Percentiles rank a stretch among this genome's conserved stretches.
These are phyloP conservation scores for Excoecaria agallocha DNA, from an alignment of 345 rosid species.

Conservation along the genomic window DNA sequence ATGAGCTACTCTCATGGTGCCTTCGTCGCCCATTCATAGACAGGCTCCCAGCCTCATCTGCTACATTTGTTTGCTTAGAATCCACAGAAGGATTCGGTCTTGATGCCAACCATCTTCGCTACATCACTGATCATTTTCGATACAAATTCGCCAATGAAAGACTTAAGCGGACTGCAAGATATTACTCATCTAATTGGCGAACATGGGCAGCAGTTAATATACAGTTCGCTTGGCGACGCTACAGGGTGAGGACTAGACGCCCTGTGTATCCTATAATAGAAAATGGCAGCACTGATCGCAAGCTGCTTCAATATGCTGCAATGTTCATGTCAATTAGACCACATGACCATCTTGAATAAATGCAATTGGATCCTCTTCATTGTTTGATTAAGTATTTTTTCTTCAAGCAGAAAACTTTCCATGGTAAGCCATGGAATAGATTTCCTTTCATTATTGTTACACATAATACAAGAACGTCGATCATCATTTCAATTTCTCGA, in stretches of 20 bases:
- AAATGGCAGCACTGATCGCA: constrained; percentile 41
- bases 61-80: constrained; percentile 65
- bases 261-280: constrained; percentile 43
- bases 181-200: constrained; percentile 88
- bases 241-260: constrained; percentile 57
- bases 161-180: constrained; percentile 76
- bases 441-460: background rate
- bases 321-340: constrained; percentile 81
- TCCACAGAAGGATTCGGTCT: constrained; percentile 69
- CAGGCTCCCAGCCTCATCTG: constrained; percentile 84
- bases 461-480: background rate
- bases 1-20: constrained; percentile 92
- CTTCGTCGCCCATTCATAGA: constrained; percentile 82
- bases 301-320: constrained; percentile 68
- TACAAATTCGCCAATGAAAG: constrained; percentile 71
- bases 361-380: background rate
- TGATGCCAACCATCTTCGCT: constrained; percentile 53
- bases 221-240: constrained; percentile 72
- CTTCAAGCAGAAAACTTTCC: background rate
- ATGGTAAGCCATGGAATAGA: background rate
- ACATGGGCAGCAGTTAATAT: constrained; percentile 92
- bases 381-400: constrained; percentile 10
- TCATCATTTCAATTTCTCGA: background rate
- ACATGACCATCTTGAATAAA: constrained; percentile 78
- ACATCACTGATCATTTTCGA: constrained; percentile 85